Base-by-base conservation (phyloP, 2,329 filamentous ascomycete species). In the Tolypocladium tundrense region DNA sequence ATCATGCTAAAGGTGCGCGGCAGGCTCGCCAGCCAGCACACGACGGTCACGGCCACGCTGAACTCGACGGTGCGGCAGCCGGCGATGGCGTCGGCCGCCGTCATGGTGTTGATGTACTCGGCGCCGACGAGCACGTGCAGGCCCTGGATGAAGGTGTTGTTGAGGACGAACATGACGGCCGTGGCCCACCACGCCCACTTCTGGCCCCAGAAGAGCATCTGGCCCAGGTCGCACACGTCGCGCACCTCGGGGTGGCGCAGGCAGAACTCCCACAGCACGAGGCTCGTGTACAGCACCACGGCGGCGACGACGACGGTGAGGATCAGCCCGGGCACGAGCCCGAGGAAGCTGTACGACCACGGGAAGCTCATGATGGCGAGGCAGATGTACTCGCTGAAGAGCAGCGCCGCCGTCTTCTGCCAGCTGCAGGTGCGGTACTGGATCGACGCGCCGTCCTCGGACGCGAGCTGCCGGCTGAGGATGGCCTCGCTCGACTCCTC, bases 351-450 rank as follows among this genome's bases (percentile, higher is more conserved):
- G 73, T 97, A 97, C 0, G 91, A 96, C 81, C 89, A 96, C 0
- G 92, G 92, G 65, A 97, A 97, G 55, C 90, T 95, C 91, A 97
- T 96, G 69, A 96, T 96, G 59, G 83, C 70, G 73, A 97, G 76
- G 70, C 91, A 96, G 60, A 97, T 97, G 71, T 97, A 97, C 77
- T 97, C 92, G 55, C 90, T 94, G 74, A 97, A 96, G 55, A 97
- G 84, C 64, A 96, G 72, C 1, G 88, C 91, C 0, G 92, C 91
- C 56, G 92, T 96, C 88, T 96, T 96, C 68, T 90, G 88, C 92
- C 92, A 97, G 64, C 87, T 92, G 75, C 92, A 97, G 43, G 91
- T 96, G 60, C 92, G 82, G 71, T 97, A 97, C 75, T 96, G 87
- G 72, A 97, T 96, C 13, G 86, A 84, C 71, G 88, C 86, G 55